Evolutionary conservation across 352 stramenopile genomes (phyloP), one percentile per base, ranked within the genome.

Genomic region (Phytophthora sp.): DNA sequence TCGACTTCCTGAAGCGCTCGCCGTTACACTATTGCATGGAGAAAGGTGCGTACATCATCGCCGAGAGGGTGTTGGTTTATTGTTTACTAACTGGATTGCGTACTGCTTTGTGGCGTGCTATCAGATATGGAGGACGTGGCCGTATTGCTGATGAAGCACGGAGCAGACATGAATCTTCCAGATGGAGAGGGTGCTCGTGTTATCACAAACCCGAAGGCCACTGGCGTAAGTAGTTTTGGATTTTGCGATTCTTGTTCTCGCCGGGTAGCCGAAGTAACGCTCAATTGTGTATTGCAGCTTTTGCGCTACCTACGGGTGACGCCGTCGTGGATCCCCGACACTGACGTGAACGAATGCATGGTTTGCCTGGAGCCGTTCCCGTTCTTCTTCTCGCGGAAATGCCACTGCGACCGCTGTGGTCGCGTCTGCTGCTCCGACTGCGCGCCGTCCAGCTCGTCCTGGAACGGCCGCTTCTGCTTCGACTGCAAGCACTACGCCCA

Each of bases 351-450:
- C 17, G 57, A 68, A 28, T 94, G 85, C 62, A 94, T 94, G 85
- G 61, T 94, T 8, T 94, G 85, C 18, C 38, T 85, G 20, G 74
- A 92, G 45, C 51, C 69, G 12, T 94, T 94, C 52, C 73, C 79
- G 24, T 87, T 77, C 59, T 87, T 90, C 49, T 88, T 92, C 46
- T 83, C 78, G 18, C 72, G 83, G n/a, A 88, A 88, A 43, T 79
- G 78, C 49, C 82, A 90, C 58, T 94, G 85, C 65, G 68, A 85
- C 20, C 83, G 83, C 12, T 94, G 85, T 53, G 81, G 85, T 18
- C 82, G 82, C 23, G 70, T 94, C n/a, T 89, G 85, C 61, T 94
- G 85, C 57, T 87, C 84, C 3, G 81, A 91, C 46, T 94, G 84
- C 55, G 84, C 78, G 20, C 81, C 76, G 0, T 76, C 79, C 15